These are phyloP conservation scores for Moesziomyces sp. DNA, from an alignment of 1,284 basidiomycete species.

Conservation along the genomic window DNA sequence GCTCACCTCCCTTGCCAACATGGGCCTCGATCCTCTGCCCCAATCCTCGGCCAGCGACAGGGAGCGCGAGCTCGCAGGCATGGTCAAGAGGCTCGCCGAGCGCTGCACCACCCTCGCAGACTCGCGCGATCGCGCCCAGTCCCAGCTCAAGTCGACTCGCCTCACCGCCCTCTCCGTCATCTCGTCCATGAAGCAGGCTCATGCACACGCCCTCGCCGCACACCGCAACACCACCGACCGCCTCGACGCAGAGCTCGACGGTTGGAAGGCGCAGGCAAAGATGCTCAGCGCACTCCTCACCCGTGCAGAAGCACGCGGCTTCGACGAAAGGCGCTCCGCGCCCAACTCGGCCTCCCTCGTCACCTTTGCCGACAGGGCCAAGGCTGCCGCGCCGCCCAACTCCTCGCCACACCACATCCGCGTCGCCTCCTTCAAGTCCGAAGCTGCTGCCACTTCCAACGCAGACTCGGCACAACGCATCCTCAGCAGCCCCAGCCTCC, in stretches of 20 bases:
- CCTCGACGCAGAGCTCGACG: constrained; percentile 63
- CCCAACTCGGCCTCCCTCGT: constrained; percentile 18
- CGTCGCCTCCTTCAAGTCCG: constrained; percentile 27
- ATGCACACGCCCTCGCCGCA: constrained; percentile 55
- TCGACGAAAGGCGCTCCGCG: constrained; percentile 42
- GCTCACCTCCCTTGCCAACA: constrained; percentile 43
- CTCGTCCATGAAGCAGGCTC: constrained; percentile 57
- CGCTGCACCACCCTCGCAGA: constrained; percentile 36
- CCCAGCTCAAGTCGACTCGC: constrained; percentile 55
- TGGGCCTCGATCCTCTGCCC: constrained; percentile 48
- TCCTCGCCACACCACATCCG: constrained; percentile 27
- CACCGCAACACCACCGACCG: constrained; percentile 56
- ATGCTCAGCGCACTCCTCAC: constrained; percentile 62
- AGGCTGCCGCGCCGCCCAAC: constrained; percentile 26
- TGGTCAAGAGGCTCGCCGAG: constrained; percentile 50
- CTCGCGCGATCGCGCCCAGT: constrained; percentile 32
- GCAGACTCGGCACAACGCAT: constrained; percentile 18
- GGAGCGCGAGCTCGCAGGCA: constrained; percentile 46
- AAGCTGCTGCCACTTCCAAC: constrained; percentile 6
- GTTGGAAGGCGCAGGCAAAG: constrained; percentile 60
- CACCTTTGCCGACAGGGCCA: constrained; percentile 34
- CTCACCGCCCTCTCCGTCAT: constrained; percentile 63
- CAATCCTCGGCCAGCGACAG: constrained; percentile 28
- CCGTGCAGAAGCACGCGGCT: constrained; percentile 48
- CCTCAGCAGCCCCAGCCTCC: constrained; percentile 38